These are phyloP conservation scores for Lunularia cruciata DNA, from an alignment of 225 moss, liverwort and hornwort species.

Conservation along the genomic window DNA sequence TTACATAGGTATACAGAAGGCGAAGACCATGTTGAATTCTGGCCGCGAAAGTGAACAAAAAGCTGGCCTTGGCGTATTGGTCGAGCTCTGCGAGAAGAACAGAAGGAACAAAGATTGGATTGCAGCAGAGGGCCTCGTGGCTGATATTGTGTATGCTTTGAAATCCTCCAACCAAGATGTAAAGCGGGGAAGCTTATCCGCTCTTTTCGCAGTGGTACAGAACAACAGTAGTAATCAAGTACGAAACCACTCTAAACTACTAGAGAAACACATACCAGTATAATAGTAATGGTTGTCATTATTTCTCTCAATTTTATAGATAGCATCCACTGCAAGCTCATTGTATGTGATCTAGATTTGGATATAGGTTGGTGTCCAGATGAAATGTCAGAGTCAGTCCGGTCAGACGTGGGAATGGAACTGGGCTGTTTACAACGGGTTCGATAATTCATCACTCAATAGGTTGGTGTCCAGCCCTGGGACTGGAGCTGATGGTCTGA, in stretches of 20 bases:
- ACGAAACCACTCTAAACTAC: constrained; percentile 2
- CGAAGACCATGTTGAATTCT: constrained; percentile 33
- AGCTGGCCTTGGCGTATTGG: constrained; percentile 25
- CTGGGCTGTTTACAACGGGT: no score
- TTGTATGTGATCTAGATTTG: background rate
- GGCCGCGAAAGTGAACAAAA: constrained; percentile 21
- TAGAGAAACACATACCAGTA: no score
- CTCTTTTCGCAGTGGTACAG: constrained; percentile 37
- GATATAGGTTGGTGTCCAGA: no score
- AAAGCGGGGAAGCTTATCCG: constrained; percentile 26
- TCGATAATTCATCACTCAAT: background rate
- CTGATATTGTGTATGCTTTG: constrained; percentile 24
- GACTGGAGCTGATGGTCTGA: no score
- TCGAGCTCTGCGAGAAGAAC: constrained; percentile 31
- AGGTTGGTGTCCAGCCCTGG: background rate
- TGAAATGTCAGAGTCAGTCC: background rate
- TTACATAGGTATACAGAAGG: constrained; percentile 34
- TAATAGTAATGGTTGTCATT: no score
- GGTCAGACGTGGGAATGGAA: no score
- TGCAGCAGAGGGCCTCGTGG: constrained; percentile 33
- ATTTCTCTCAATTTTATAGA: no score
- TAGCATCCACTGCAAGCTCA: no score
- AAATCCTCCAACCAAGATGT: constrained; percentile 33
- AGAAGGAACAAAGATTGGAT: constrained; percentile 36
- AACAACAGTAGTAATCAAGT: constrained; percentile 38